Evolutionary conservation across 2,329 filamentous ascomycete genomes (phyloP).

Genomic region (Paraphoma sp.): DNA sequence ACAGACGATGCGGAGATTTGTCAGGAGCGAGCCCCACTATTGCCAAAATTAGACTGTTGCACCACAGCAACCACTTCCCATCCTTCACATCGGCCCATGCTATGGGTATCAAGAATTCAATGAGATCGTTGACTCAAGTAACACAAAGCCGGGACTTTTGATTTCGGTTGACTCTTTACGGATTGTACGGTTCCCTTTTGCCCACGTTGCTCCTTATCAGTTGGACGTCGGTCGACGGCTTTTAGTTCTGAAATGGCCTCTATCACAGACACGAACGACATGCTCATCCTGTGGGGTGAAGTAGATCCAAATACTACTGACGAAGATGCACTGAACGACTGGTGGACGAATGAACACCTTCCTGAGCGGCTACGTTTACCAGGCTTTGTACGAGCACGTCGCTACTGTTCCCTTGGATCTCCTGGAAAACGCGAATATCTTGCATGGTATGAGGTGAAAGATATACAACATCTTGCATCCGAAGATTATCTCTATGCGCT

Average conservation of each 20-base stretch:
- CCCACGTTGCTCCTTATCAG: too few species aligned
- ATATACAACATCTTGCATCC: slow-evolving; percentile 10
- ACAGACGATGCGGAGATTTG: neutral
- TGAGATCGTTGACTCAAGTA: too few species aligned
- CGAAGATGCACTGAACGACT: slow-evolving; percentile 19
- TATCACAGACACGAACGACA: neutral
- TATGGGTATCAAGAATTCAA: too few species aligned
- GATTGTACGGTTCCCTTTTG: too few species aligned
- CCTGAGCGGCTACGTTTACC: slow-evolving; percentile 19
- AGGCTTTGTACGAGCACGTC: slow-evolving; percentile 19
- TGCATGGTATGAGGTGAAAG: slow-evolving; percentile 12
- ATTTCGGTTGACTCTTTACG: too few species aligned
- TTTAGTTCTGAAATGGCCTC: neutral
- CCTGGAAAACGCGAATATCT: slow-evolving; percentile 10
- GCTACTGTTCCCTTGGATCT: slow-evolving; percentile 7
- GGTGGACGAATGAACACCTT: slow-evolving; percentile 27
- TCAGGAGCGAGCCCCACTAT: neutral
- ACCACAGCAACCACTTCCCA: neutral
- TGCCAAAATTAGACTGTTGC: neutral
- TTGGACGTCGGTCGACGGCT: too few species aligned
- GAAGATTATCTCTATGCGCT: slow-evolving; percentile 12
- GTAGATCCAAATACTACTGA: slow-evolving; percentile 9
- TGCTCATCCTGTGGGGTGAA: slow-evolving; percentile 16
- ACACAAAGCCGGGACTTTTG: too few species aligned
- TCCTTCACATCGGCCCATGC: neutral